These are phyloP conservation scores for Acephala macrosclerotiorum DNA, from an alignment of 2,329 filamentous ascomycete species.

Conservation along the genomic window DNA sequence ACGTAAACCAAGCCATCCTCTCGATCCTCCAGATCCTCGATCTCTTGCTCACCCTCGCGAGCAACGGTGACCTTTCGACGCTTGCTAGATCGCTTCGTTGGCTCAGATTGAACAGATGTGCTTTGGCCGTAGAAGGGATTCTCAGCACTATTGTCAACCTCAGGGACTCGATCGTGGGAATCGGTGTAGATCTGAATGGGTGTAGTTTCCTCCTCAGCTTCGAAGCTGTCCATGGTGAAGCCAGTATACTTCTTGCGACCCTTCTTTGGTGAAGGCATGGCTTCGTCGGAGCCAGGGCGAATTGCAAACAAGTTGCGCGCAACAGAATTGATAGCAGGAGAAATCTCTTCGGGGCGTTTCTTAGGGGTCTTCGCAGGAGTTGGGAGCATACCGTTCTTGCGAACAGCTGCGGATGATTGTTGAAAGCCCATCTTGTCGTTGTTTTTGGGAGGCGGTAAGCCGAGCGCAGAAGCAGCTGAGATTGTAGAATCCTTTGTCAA, in stretches of 20 bases:
- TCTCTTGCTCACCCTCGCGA: conserved; percentile 57
- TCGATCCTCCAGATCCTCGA: conserved; percentile 66
- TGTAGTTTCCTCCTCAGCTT: conserved; percentile 58
- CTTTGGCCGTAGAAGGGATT: conserved; percentile 74
- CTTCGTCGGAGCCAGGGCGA: conserved; percentile 53
- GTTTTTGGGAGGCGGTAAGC: conserved; percentile 36
- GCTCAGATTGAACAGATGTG: conserved; percentile 49
- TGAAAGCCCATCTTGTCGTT: conserved; percentile 36
- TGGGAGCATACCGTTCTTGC: conserved; percentile 66
- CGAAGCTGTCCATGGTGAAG: conserved; percentile 64
- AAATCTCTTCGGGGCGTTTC: conserved; percentile 57
- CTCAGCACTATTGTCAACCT: conserved; percentile 67
- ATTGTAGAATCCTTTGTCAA: conserved; percentile 53
- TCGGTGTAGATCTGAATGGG: conserved; percentile 81
- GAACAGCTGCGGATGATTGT: conserved; percentile 25
- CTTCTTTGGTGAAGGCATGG: conserved; percentile 63
- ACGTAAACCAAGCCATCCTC: conserved; percentile 78
- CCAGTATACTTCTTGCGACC: conserved; percentile 64
- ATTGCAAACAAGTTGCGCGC: conserved; percentile 68
- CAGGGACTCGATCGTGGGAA: conserved; percentile 78
- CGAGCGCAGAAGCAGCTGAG: conserved; percentile 48
- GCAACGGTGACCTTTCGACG: conserved; percentile 58
- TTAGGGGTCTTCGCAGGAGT: conserved; percentile 82
- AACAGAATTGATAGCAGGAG: conserved; percentile 59
- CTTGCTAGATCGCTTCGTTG: conserved; percentile 60